These are phyloP conservation scores for Paramecium octaurelia DNA, from an alignment of 73 alveolate genomes.

Conservation along the genomic window DNA sequence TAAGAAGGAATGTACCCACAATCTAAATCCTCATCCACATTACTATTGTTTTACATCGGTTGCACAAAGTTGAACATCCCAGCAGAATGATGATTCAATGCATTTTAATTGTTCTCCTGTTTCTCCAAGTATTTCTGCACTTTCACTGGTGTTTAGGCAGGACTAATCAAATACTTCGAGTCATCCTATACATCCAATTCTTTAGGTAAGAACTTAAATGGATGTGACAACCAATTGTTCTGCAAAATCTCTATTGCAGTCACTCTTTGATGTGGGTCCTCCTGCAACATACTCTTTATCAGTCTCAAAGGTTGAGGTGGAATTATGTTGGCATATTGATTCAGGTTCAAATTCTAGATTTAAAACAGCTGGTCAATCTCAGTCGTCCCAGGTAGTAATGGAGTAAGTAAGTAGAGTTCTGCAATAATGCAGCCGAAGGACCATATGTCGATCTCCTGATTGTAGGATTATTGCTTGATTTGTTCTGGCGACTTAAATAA, in stretches of 20 bases:
- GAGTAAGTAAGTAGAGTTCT: constrained; percentile 73
- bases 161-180: constrained; percentile 2
- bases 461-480: background rate
- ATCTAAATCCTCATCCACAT: constrained; percentile 16
- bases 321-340: background rate
- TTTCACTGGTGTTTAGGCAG: constrained; percentile 29
- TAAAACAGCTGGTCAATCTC: constrained; percentile 40
- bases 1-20: constrained; percentile 31
- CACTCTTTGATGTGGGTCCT: background rate
- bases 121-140: background rate
- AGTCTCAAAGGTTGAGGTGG: background rate
- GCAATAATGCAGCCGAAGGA: constrained; percentile 76
- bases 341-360: background rate
- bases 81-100: background rate
- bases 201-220: constrained; percentile 28
- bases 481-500: constrained; percentile 15
- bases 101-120: background rate
- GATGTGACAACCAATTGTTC: background rate
- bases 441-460: constrained; percentile 71
- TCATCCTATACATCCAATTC: background rate
- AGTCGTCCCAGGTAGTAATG: constrained; percentile 60
- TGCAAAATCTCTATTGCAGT: constrained; percentile 16
- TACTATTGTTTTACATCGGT: background rate
- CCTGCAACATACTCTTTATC: background rate
- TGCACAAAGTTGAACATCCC: background rate